Evolutionary conservation across 1,284 basidiomycete species (phyloP).

Genomic region (Macrocystidia cucumis): DNA sequence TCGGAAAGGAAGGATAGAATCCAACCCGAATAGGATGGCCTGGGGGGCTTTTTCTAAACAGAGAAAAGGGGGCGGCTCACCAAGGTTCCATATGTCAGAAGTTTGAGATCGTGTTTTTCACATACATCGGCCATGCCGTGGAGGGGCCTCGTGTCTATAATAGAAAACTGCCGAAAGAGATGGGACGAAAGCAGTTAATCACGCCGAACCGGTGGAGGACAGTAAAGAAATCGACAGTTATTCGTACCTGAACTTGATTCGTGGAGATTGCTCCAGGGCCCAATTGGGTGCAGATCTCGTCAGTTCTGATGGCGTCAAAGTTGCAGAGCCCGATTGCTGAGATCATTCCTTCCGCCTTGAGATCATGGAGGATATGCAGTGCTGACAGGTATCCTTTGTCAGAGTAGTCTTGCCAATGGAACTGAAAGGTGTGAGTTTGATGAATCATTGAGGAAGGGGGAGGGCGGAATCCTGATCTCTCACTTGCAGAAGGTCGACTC

Average conservation of each 20-base stretch:
- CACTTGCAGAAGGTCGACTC: conserved; percentile 70
- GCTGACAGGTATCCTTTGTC: conserved; percentile 62
- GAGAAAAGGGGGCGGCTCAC: conserved; percentile 44
- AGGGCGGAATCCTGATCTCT: conserved; percentile 9
- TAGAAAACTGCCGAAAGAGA: conserved; percentile 50
- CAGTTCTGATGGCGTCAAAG: conserved; percentile 66
- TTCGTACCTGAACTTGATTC: conserved; percentile 71
- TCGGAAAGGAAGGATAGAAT: no score
- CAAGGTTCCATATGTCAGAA: conserved; percentile 75
- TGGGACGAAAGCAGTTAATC: conserved; percentile 4
- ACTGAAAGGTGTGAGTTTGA: conserved; percentile 29
- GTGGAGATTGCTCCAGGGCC: conserved; percentile 66
- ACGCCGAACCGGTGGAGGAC: conserved; percentile 3
- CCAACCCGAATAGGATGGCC: no score
- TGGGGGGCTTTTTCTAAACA: no score
- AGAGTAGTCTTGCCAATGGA: conserved; percentile 77
- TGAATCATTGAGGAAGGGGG: neutral
- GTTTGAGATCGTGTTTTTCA: conserved; percentile 60
- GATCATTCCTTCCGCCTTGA: conserved; percentile 56
- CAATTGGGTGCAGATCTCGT: conserved; percentile 69
- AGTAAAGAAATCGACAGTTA: conserved; percentile 2
- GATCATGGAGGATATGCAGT: conserved; percentile 47
- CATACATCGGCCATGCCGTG: conserved; percentile 75
- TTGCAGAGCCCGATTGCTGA: conserved; percentile 70
- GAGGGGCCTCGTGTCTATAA: conserved; percentile 71